Evolutionary conservation across 176 grass and related monocot species (phyloP), one percentile per base, ranked within the genome.

Genomic region (Olyra latifolia): DNA sequence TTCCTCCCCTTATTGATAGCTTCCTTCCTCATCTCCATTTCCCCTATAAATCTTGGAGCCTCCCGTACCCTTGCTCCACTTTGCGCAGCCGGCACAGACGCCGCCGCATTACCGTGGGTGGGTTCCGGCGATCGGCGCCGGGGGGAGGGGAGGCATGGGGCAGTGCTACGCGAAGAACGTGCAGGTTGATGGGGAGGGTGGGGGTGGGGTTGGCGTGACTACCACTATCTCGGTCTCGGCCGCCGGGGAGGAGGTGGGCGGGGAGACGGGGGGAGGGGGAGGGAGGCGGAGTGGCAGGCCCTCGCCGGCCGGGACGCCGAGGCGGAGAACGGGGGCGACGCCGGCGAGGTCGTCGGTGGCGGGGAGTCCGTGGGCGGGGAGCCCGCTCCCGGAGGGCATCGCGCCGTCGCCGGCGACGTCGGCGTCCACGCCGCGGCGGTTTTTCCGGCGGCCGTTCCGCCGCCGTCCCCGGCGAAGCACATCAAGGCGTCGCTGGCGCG

Each of bases 381-480:
- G 92, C 70, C 95, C 95, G 9, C 84, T 94, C 49, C 92, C 95
- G 45, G 77, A 87, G 5, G 96, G 92, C 58, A 87, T 99, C 53
- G 87, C 92, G 35, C 88, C 96, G 25, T 99, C 96, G 22, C 92
- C 96, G 19, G 90, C 84, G 59, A 82, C 81, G 27, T 78, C 92
- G 67, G 74, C 73, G 13, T 88, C 96, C 38, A 95, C 92, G 15
- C 96, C 93, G 56, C 80, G 92, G 56, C 53, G 87, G 6, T 93
- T 99, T 90, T 95, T 99, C 84, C 84, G 93, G 28, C 87, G 90
- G 14, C 96, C 96, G 20, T 95, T 97, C 83, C 93, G 29, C 93
- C 93, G 70, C 93, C 93, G 41, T 95, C 96, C 0, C 96, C 96
- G 41, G 95, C 95, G 53, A 98, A 95, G 86, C 95, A 98, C 88